Conservation (phyloP, 257 asterid species). For the Anisodus tanguticus region DNA sequence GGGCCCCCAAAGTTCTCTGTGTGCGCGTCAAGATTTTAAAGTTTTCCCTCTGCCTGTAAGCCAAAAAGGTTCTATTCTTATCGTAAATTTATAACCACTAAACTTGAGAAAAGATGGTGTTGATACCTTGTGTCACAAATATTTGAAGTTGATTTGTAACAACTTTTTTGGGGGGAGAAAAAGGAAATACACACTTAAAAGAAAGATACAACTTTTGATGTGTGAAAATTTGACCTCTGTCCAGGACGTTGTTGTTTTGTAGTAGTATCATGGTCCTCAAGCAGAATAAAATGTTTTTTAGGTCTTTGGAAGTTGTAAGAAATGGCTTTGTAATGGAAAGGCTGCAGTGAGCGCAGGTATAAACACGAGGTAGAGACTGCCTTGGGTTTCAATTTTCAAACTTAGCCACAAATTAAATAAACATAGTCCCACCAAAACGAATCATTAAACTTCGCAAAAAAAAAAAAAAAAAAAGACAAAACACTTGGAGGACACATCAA, state of each 20-base stretch:
- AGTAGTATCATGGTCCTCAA: neutral
- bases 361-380: neutral
- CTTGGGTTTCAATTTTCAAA: neutral
- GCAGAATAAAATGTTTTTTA: constrained; percentile 2
- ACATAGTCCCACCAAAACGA: neutral
- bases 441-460: neutral
- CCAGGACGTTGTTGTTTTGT: neutral
- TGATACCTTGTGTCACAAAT: neutral
- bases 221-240: neutral
- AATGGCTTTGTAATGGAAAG: neutral
- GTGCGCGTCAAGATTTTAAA: neutral
- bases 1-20: neutral
- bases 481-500: neutral
- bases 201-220: neutral
- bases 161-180: neutral
- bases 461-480: neutral
- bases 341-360: neutral
- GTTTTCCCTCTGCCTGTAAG: neutral
- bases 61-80: neutral
- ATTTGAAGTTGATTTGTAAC: neutral
- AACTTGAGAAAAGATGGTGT: neutral
- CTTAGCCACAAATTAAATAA: neutral
- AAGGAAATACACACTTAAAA: neutral
- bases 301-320: constrained; percentile 4
- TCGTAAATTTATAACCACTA: neutral